Conservation (phyloP, 345 rosid species). For the Dovyalis caffra region DNA sequence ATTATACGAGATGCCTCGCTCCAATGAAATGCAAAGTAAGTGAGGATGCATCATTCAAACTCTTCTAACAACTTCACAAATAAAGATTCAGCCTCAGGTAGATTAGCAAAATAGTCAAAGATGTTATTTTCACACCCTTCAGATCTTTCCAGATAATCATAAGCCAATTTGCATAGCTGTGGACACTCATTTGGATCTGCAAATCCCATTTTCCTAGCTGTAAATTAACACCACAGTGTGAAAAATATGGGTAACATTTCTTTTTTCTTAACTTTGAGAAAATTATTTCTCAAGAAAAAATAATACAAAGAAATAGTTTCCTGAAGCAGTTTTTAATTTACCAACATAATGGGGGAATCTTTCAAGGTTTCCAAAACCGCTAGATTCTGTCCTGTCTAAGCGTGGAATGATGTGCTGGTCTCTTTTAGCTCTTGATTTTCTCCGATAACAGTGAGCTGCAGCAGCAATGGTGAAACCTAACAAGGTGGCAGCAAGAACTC, state of each 20-base stretch:
- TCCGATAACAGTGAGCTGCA: conserved; percentile 20
- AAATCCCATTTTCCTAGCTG: conserved; percentile 91
- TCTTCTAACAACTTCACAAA: conserved; percentile 89
- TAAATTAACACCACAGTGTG: not conserved
- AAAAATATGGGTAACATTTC: too few relatives aligned
- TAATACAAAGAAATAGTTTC: too few relatives aligned
- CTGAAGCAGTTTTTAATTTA: conserved; percentile 12
- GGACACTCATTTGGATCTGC: conserved; percentile 75
- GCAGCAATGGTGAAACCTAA: conserved; percentile 28
- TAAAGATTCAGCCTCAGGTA: conserved; percentile 64
- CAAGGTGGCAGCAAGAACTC: conserved; percentile 32
- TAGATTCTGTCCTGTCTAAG: conserved; percentile 46
- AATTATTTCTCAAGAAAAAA: not conserved
- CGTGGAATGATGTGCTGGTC: conserved; percentile 36
- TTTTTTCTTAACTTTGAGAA: not conserved
- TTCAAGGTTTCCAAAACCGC: conserved; percentile 59
- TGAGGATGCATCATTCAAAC: conserved; percentile 84
- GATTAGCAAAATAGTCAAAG: conserved; percentile 53
- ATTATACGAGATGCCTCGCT: conserved; percentile 66
- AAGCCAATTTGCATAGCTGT: conserved; percentile 74
- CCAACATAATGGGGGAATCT: conserved; percentile 91
- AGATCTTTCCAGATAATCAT: conserved; percentile 66
- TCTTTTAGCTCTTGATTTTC: conserved; percentile 4
- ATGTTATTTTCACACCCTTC: conserved; percentile 74
- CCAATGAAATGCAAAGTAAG: conserved; percentile 91